Evolutionary conservation across 176 grass and related monocot species (phyloP).

Genomic region (Oryza nivara): DNA sequence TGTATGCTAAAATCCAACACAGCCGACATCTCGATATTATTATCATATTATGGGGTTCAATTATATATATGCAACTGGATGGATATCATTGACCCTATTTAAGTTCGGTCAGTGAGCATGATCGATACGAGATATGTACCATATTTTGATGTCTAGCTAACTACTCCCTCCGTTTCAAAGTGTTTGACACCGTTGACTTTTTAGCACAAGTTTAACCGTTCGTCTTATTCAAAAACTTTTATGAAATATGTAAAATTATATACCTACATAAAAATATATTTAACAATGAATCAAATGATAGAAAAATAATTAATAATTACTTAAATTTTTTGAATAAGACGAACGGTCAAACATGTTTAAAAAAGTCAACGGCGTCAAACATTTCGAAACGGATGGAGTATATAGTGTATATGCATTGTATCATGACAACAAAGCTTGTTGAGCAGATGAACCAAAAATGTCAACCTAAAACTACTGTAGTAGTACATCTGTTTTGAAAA

Average conservation of each 20-base stretch:
- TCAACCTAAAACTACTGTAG: neutral
- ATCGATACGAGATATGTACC: neutral
- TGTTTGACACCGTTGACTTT: no score
- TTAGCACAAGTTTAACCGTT: no score
- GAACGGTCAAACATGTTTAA: no score
- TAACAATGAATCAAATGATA: no score
- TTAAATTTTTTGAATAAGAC: no score
- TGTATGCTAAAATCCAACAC: conserved; percentile 38
- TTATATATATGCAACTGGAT: neutral
- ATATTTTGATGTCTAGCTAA: conserved; percentile 1
- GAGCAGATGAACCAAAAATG: conserved; percentile 7
- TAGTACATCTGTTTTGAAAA: no score
- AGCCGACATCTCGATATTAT: neutral
- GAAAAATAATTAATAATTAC: no score
- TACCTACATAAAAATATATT: no score
- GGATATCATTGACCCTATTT: conserved; percentile 33
- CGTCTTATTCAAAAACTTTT: no score
- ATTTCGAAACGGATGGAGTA: neutral
- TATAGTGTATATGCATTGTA: neutral
- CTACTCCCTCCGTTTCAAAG: no score
- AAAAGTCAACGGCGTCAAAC: no score
- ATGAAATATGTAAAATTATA: no score
- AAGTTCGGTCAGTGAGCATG: conserved; percentile 31
- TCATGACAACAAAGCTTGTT: conserved; percentile 4
- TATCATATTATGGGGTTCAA: conserved; percentile 5